These are phyloP conservation scores for Ilex asprella DNA, from an alignment of 257 asterid genomes.

Conservation along the genomic window DNA sequence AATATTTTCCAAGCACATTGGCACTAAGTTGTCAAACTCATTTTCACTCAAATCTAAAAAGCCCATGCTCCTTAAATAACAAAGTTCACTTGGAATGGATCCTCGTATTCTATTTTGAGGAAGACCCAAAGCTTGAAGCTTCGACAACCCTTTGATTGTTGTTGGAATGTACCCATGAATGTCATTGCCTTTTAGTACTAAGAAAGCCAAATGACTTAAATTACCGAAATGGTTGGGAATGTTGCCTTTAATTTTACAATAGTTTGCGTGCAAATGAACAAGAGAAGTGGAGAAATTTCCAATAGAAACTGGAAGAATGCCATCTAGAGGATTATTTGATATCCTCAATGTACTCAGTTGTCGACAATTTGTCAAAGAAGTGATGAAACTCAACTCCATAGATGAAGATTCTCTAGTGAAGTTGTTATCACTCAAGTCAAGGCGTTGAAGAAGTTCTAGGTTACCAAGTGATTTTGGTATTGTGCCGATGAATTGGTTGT, in stretches of 20 bases:
- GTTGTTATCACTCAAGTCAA: constrained; percentile 24
- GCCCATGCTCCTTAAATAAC: constrained; percentile 14
- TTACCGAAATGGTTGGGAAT: constrained; percentile 31
- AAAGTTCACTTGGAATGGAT: constrained; percentile 7
- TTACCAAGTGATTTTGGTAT: constrained; percentile 34
- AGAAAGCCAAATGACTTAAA: constrained; percentile 17
- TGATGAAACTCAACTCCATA: neutral
- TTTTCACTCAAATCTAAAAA: constrained; percentile 5
- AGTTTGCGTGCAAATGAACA: neutral
- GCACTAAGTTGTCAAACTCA: constrained; percentile 17
- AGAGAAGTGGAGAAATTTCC: constrained; percentile 29
- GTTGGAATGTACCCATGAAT: constrained; percentile 18
- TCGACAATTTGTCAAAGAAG: too few species aligned
- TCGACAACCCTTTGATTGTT: constrained; percentile 8
- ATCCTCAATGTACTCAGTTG: neutral
- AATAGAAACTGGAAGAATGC: constrained; percentile 19
- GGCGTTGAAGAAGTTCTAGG: constrained; percentile 18
- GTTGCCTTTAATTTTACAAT: constrained; percentile 13
- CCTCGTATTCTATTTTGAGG: constrained; percentile 17
- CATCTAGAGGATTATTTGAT: constrained; percentile 8
- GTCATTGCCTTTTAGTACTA: constrained; percentile 15
- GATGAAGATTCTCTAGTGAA: constrained; percentile 16
- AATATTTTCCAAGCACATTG: constrained; percentile 23
- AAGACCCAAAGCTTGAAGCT: constrained; percentile 16
- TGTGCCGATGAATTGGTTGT: constrained; percentile 17